phyloP scores from a whole-genome alignment of 1,139 yeast species.

The Taphrina betulina region DNA sequence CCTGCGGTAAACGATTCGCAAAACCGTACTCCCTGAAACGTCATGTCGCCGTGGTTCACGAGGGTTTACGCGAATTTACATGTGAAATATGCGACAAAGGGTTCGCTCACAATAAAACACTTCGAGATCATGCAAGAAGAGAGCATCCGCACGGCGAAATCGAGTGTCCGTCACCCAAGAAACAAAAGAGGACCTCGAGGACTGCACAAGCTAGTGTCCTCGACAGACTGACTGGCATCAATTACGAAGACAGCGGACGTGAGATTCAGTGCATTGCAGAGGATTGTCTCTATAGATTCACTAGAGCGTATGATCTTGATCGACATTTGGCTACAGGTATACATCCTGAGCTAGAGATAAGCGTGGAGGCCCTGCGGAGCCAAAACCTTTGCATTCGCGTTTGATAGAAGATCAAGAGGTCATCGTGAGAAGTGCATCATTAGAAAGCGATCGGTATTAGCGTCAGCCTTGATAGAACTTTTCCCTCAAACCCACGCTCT shows the following conservation, averaged over 20 bases:
- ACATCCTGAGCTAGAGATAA: too few relatives aligned
- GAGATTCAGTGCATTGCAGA: slow-evolving; percentile 43
- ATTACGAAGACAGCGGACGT: slow-evolving; percentile 42
- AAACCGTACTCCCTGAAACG: slow-evolving; percentile 33
- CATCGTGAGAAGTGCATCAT: too few relatives aligned
- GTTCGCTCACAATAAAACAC: slow-evolving; percentile 39
- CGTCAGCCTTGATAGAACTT: too few relatives aligned
- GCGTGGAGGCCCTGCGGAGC: too few relatives aligned
- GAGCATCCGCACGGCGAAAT: slow-evolving; percentile 23
- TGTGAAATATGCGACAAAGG: slow-evolving; percentile 38
- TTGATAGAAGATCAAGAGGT: too few relatives aligned
- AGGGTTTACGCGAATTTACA: slow-evolving; percentile 37
- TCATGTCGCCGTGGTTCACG: slow-evolving; percentile 39
- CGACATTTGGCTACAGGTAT: slow-evolving; percentile 43
- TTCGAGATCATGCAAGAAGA: slow-evolving; percentile 36
- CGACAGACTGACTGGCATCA: slow-evolving; percentile 46
- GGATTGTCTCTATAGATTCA: slow-evolving; percentile 46
- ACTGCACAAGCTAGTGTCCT: slow-evolving; percentile 39
- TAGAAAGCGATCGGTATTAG: too few relatives aligned
- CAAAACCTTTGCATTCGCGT: too few relatives aligned
- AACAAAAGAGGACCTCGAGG: slow-evolving; percentile 27
- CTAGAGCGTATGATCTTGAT: slow-evolving; percentile 46
- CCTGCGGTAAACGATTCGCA: slow-evolving; percentile 47
- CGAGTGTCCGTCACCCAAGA: not conserved
- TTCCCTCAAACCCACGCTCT: too few relatives aligned